Base-by-base conservation (phyloP, 176 grass and related monocot genomes). In the Oryza meridionalis region DNA sequence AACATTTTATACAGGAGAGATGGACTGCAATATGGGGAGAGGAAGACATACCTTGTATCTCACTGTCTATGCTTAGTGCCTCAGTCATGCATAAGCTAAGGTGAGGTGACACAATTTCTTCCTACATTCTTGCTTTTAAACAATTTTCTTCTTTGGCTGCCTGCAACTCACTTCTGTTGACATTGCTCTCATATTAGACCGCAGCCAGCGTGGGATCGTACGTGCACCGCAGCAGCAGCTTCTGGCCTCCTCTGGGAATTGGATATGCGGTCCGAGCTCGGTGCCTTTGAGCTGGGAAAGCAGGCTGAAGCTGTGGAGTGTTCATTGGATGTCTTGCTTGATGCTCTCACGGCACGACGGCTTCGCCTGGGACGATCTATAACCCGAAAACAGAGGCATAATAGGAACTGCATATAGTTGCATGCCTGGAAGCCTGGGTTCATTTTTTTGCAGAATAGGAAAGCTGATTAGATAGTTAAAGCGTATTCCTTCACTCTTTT, bases 71-170 rank as follows among this genome's bases (percentile, higher is more conserved):
- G 11, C 89, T 98, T 27, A 88, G 87, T 45, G 92, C 92, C 15
- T 98, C 96, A 25, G 93, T 90, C 3, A 98, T 98, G 96, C 96
- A 98, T 79, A 95, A 93, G 74, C 71, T 95, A 81, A 75, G 96
- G 96, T 98, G 69, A 85, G 88, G 87, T 61, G 79, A 61, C 75
- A 44, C 9, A 4, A 50, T 70, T 25, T 32, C 8, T n/a, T 10
- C 33, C 46, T 26, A 1, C 17, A 40, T 73, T 72, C 2, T 66
- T 53, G 1, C 6, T 29, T 64, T 81, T 55, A 11, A 22, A 45
- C 4, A 65, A 37, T n/a, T 82, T 82, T 38, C 9, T 83, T 32
- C 67, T 24, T 4, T 40, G 32, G 11, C 44, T 44, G 14, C 27
- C 51, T 31, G 17, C 27, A 16, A n/a, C 11, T 72, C 75, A 71